phyloP scores from a whole-genome alignment of 2,329 filamentous ascomycete genomes.

The Phaeosphaeria sp. region DNA sequence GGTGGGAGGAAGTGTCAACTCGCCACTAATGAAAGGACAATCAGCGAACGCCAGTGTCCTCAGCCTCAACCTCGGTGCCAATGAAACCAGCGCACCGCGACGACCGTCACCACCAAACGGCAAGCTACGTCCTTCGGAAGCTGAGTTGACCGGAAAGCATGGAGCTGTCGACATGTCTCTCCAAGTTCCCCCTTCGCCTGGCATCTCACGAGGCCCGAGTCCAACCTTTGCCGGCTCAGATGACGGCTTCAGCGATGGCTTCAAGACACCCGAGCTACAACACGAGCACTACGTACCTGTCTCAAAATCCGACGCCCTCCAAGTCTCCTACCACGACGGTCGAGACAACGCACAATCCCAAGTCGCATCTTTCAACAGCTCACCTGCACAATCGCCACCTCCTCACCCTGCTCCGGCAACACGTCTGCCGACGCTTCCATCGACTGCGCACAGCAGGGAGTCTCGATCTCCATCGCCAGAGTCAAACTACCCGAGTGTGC shows the following conservation, averaged over 20 bases:
- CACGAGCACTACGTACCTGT: conserved; percentile 36
- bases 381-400: conserved; percentile 31
- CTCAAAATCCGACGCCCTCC: conserved; percentile 34
- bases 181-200: conserved; percentile 41
- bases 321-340: conserved; percentile 30
- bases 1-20: conserved; percentile 39
- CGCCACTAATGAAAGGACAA: conserved; percentile 39
- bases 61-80: conserved; percentile 35
- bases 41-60: conserved; percentile 44
- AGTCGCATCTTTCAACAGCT: conserved; percentile 38
- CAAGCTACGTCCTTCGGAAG: conserved; percentile 45
- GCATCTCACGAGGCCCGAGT: conserved; percentile 22
- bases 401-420: conserved; percentile 36
- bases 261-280: conserved; percentile 29
- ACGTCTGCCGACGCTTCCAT: conserved; percentile 35
- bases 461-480: conserved; percentile 29
- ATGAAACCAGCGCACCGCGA: conserved; percentile 22
- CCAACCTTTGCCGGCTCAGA: conserved; percentile 40
- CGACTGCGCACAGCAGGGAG: conserved; percentile 25
- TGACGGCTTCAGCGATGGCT: conserved; percentile 28
- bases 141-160: conserved; percentile 45
- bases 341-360: conserved; percentile 31
- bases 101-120: conserved; percentile 31
- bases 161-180: conserved; percentile 45
- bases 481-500: conserved; percentile 22